Base-by-base conservation (phyloP, 2,329 filamentous ascomycete species). In the Aspergillus vadensis region DNA sequence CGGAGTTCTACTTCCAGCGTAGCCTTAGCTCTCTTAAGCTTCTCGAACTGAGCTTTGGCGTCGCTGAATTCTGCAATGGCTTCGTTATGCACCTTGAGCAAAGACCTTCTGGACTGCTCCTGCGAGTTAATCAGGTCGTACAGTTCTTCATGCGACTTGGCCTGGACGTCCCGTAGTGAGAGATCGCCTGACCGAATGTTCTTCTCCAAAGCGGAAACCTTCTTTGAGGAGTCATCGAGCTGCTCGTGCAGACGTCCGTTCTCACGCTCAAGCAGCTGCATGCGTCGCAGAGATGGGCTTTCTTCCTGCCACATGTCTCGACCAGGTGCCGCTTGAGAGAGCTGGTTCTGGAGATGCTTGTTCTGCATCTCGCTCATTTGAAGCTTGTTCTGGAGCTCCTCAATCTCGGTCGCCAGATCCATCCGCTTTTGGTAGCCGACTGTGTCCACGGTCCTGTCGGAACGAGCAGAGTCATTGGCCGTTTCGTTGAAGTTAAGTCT, bases 351-450 rank as follows among this genome's bases (percentile, higher is more conserved):
- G 5, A 98, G 85, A 70, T 98, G 93, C 36, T 91, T 88, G 76
- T 97, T 97, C 69, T 96, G 91, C 91, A 98, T 97, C 76, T 97
- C 90, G 4, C 90, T 88, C 74, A 98, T 86, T 72, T 98, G 94
- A 55, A 98, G 85, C 74, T 97, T 92, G 73, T 96, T 97, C 74
- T 97, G 94, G 25, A 97, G 83, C 75, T 96, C 88, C 74, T 98
- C 94, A 12, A 97, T 83, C 70, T 98, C 93, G 3, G 91, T 86
- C 70, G 93, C 95, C 61, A 96, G 81, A 72, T 98, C 94, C 88
- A 96, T 94, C 41, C 90, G 88, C 71, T 90, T 92, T 78, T 95
- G 94, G 77, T 91, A 91, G 66, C 88, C 89, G 44, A 92, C 81
- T 15, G 92, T 90, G 74, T 97, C 94, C 23, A 89, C 86, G 0